Evolutionary conservation across 345 rosid genomes (phyloP).

Genomic region (Excoecaria agallocha): DNA sequence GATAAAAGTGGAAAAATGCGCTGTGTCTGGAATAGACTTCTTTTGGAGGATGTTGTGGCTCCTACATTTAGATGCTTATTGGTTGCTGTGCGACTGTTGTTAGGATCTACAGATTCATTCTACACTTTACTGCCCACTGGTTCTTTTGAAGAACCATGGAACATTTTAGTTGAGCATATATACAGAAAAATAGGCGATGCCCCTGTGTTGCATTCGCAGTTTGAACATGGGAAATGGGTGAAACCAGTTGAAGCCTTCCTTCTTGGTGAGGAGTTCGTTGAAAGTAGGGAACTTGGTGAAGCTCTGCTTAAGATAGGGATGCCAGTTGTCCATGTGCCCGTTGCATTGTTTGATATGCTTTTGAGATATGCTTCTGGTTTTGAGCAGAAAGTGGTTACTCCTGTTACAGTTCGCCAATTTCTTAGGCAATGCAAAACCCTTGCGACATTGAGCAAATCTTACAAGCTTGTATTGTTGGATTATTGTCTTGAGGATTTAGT

Average conservation of each 20-base stretch:
- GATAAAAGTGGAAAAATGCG: conserved; percentile 97
- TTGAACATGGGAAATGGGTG: conserved; percentile 79
- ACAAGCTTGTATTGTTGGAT: conserved; percentile 75
- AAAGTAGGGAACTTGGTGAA: conserved; percentile 73
- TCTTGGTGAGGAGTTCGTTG: conserved; percentile 66
- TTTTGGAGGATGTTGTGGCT: conserved; percentile 85
- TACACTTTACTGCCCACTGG: conserved; percentile 85
- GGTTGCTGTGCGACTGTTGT: conserved; percentile 62
- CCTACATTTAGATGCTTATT: conserved; percentile 61
- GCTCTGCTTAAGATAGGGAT: conserved; percentile 70
- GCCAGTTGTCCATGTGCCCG: conserved; percentile 80
- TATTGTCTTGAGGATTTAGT: conserved; percentile 91
- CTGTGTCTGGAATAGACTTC: conserved; percentile 89
- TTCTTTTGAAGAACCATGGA: conserved; percentile 94
- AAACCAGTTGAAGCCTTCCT: conserved; percentile 81
- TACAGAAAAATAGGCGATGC: conserved; percentile 58
- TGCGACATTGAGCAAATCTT: conserved; percentile 46
- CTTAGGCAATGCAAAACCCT: conserved; percentile 57
- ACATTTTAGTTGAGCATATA: conserved; percentile 71
- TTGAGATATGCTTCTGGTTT: conserved; percentile 56
- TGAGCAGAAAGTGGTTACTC: conserved; percentile 84
- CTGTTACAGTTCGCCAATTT: conserved; percentile 65
- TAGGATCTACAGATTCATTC: conserved; percentile 59
- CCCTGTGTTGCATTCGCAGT: conserved; percentile 62
- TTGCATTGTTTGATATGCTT: conserved; percentile 62